Conservation (phyloP, 306 rosid species). For the Gynostemma pentaphyllum region DNA sequence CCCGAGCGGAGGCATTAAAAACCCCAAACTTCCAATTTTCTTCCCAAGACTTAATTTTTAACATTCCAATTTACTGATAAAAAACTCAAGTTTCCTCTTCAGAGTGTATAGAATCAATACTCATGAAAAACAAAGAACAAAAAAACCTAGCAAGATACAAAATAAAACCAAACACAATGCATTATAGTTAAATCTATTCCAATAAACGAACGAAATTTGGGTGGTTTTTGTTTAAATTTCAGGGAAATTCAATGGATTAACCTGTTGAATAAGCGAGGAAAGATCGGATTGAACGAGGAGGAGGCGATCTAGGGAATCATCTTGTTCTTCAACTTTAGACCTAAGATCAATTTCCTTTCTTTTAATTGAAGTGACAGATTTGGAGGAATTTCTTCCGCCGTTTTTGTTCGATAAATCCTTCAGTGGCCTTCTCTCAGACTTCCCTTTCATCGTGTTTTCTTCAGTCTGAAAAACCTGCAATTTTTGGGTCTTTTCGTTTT, state of each 20-base stretch:
- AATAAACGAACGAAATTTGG: not conserved
- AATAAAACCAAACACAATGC: not conserved
- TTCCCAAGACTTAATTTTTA: no score
- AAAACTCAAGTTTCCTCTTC: not conserved
- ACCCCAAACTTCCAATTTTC: no score
- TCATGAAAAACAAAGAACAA: not conserved
- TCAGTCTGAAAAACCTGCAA: not conserved
- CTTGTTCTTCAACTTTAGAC: slow-evolving; percentile 9
- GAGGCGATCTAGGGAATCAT: slow-evolving; percentile 34
- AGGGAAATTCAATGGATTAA: not conserved
- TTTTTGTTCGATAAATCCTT: slow-evolving; percentile 28
- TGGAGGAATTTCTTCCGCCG: slow-evolving; percentile 17
- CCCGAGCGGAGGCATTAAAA: no score
- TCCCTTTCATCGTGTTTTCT: slow-evolving; percentile 13
- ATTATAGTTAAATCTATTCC: not conserved
- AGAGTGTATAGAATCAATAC: not conserved
- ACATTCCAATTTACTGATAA: not conserved
- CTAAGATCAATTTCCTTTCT: slow-evolving; percentile 10
- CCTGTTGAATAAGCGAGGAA: slow-evolving; percentile 51
- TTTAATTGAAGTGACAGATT: slow-evolving; percentile 7
- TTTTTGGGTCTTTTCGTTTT: not conserved
- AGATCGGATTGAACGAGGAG: slow-evolving; percentile 52
- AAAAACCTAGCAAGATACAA: not conserved
- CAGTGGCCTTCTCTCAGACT: slow-evolving; percentile 30
- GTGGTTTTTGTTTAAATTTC: not conserved